Percentiles rank a stretch among this genome's conserved stretches.
Evolutionary conservation across 1,139 yeast species (phyloP).

Genomic region (Magnusiomyces paraingens): DNA sequence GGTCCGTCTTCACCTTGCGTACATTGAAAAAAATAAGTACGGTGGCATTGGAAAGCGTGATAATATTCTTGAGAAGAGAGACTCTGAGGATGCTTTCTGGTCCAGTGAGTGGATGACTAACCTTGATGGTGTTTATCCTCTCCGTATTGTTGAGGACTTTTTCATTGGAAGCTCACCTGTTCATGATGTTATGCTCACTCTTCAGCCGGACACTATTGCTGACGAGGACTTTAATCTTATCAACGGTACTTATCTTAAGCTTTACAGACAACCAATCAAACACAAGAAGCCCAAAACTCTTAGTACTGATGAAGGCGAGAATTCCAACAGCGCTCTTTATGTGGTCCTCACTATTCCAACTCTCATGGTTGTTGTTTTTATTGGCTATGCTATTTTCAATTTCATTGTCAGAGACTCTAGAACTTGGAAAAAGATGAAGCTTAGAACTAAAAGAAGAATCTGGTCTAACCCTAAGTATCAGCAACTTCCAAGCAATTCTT

Average conservation of each 20-base stretch:
- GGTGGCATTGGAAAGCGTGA: conserved; percentile 24
- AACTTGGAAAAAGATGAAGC: conserved; percentile 15
- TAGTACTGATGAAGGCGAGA: conserved; percentile 15
- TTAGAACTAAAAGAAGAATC: conserved; percentile 10
- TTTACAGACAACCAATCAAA: conserved; percentile 54
- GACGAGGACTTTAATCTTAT: conserved; percentile 51
- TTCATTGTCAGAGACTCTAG: conserved; percentile 13
- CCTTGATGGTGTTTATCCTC: conserved; percentile 55
- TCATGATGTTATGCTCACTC: conserved; percentile 48
- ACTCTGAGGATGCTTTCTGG: conserved; percentile 49
- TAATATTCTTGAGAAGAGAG: conserved; percentile 21
- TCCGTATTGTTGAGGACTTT: conserved; percentile 58
- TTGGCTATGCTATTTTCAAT: conserved; percentile 14
- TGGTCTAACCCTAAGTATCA: conserved; percentile 12
- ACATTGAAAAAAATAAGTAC: conserved; percentile 59
- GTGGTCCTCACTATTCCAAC: conserved; percentile 63
- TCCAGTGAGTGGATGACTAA: conserved; percentile 66
- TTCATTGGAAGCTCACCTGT: conserved; percentile 42
- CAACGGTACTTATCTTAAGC: conserved; percentile 50
- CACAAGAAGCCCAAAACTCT: conserved; percentile 51
- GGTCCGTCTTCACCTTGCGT: conserved; percentile 62
- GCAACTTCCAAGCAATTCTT: conserved; percentile 15
- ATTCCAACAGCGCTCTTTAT: conserved; percentile 53
- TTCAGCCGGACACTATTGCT: conserved; percentile 61
- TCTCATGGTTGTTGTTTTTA: conserved; percentile 49